A percentile compares a stretch with the other conserved stretches of the same genome.
Evolutionary conservation across 1,284 basidiomycete genomes (phyloP).

Genomic region (Melampsora americana): DNA sequence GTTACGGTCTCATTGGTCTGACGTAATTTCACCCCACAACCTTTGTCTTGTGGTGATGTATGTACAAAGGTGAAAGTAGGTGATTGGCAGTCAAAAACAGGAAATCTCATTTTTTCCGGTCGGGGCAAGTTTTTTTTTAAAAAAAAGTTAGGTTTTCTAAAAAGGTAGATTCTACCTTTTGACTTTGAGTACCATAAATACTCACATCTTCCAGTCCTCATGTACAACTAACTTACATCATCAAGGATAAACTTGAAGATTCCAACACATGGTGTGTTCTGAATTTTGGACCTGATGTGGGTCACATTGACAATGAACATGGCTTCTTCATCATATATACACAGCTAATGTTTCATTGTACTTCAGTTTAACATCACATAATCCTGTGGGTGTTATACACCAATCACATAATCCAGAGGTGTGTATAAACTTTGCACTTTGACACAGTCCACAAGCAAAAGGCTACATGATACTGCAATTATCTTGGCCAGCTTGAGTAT

Average conservation of each 20-base stretch:
- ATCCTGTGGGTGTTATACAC: conserved; percentile 89
- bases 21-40: too few species aligned
- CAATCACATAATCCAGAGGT: conserved; percentile 90
- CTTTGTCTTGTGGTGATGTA: too few species aligned
- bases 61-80: too few species aligned
- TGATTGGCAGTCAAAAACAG: too few species aligned
- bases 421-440: conserved; percentile 84
- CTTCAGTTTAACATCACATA: conserved; percentile 68
- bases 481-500: conserved; percentile 83
- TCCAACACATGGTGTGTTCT: conserved; percentile 60
- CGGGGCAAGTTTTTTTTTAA: too few species aligned
- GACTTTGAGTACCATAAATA: too few species aligned
- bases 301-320: not conserved
- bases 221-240: conserved; percentile 73
- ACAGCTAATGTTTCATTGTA: not conserved
- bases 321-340: not conserved
- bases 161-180: too few species aligned
- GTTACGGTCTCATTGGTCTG: too few species aligned
- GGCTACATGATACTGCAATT: conserved; percentile 83
- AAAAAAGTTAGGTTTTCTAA: too few species aligned
- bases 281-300: conserved; percentile 61
- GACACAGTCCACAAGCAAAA: conserved; percentile 76
- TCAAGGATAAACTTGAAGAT: conserved; percentile 79
- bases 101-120: too few species aligned
- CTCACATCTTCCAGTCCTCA: conserved; percentile 60